Evolutionary conservation across 179 eudicot genomes (phyloP).

Genomic region (Pouteria campechiana): DNA sequence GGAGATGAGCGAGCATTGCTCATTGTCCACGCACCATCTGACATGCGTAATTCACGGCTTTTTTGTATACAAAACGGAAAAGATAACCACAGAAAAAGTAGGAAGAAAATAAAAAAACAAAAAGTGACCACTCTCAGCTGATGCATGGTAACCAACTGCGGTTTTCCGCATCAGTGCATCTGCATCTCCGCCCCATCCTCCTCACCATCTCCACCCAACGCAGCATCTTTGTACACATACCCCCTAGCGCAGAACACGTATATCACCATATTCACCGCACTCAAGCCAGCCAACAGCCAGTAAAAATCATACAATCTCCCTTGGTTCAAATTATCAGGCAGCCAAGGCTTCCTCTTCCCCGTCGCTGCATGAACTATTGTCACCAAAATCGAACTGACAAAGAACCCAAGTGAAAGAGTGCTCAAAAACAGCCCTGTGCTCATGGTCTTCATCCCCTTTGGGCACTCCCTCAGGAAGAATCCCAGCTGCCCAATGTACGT

Average conservation of each 20-base stretch:
- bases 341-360: conserved; percentile 26
- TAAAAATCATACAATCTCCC: conserved; percentile 43
- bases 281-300: conserved; percentile 34
- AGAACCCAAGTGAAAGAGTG: conserved; percentile 50
- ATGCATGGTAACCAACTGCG: too few species aligned
- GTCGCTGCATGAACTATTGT: conserved; percentile 37
- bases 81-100: too few species aligned
- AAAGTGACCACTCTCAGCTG: too few species aligned
- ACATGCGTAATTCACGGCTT: too few species aligned
- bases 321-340: conserved; percentile 42
- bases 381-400: conserved; percentile 44
- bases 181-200: conserved; percentile 8
- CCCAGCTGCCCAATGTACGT: conserved; percentile 53
- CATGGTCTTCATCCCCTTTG: conserved; percentile 64
- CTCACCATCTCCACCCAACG: conserved; percentile 8
- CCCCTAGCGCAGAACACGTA: conserved; percentile 19
- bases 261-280: conserved; percentile 21
- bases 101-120: too few species aligned
- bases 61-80: too few species aligned
- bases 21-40: too few species aligned
- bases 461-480: conserved; percentile 53
- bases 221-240: conserved; percentile 38
- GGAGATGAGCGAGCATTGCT: too few species aligned
- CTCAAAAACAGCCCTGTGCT: conserved; percentile 53
- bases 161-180: too few species aligned